Evolutionary conservation across 108 stramenopile species (phyloP).

Genomic region (Thalassiosira profunda): DNA sequence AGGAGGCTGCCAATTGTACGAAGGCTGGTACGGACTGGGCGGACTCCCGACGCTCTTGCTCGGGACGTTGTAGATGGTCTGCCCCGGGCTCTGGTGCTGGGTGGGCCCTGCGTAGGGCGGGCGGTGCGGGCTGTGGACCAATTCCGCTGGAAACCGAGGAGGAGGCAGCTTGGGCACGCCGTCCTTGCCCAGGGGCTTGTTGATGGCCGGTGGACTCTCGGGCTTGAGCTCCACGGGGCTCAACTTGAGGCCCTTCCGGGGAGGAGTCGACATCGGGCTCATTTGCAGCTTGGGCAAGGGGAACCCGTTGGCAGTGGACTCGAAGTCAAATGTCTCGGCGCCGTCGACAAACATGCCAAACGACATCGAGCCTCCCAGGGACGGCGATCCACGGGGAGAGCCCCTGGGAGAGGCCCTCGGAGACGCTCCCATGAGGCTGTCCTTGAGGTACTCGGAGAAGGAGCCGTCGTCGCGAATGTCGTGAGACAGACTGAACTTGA

Average conservation of each 20-base stretch:
- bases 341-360: too few relatives aligned
- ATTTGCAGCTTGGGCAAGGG: neutral
- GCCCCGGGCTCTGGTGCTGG: constrained; percentile 40
- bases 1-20: constrained; percentile 5
- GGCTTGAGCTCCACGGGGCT: too few relatives aligned
- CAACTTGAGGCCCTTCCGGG: neutral
- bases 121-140: neutral
- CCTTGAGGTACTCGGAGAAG: constrained; percentile 7
- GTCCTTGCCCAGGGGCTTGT: neutral
- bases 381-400: too few relatives aligned
- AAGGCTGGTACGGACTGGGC: constrained; percentile 11
- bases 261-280: neutral
- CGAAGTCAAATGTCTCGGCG: too few relatives aligned
- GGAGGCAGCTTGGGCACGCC: neutral
- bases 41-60: constrained; percentile 16
- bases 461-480: constrained; percentile 17
- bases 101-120: constrained; percentile 4
- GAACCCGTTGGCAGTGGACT: too few relatives aligned
- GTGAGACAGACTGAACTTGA: constrained; percentile 14
- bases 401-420: constrained; percentile 1
- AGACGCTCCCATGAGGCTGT: neutral
- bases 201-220: neutral
- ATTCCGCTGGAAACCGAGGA: neutral
- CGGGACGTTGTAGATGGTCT: constrained; percentile 39
- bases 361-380: too few relatives aligned